Percentiles rank a stretch among this genome's conserved stretches.
phyloP scores from a whole-genome alignment of 805 yeast species.

The Saccharomycodes ludwigii region DNA sequence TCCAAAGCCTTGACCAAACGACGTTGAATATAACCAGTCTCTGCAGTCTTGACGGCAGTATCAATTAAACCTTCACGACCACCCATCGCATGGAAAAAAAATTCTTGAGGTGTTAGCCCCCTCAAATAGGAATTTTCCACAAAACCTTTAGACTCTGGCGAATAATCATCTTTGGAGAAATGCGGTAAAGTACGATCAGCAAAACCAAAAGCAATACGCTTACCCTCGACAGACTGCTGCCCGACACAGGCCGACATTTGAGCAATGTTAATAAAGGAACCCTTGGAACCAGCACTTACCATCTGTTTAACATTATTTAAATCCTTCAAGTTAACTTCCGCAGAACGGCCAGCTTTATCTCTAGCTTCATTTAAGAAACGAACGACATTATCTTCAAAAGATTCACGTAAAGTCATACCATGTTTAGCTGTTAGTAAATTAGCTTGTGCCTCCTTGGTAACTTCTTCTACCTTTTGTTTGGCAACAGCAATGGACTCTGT shows the following conservation, averaged over 20 bases:
- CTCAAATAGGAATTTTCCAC: slow-evolving; percentile 94
- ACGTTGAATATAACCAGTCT: slow-evolving; percentile 97
- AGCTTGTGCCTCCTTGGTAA: slow-evolving; percentile 82
- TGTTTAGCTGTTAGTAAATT: slow-evolving; percentile 89
- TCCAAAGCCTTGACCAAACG: slow-evolving; percentile 94
- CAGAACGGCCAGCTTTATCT: slow-evolving; percentile 98
- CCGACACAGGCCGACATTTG: slow-evolving; percentile 99
- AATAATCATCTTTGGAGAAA: slow-evolving; percentile 95
- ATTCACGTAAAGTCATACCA: slow-evolving; percentile 98
- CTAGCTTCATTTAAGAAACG: slow-evolving; percentile 94
- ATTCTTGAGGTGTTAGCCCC: slow-evolving; percentile 97
- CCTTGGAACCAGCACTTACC: slow-evolving; percentile 99
- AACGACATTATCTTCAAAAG: slow-evolving; percentile 94
- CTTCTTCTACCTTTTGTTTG: slow-evolving; percentile 86
- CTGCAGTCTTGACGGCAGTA: slow-evolving; percentile 98
- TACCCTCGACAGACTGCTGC: slow-evolving; percentile 99
- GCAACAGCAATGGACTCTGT: slow-evolving; percentile 91
- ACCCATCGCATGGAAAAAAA: slow-evolving; percentile 99
- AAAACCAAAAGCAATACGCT: slow-evolving; percentile 96
- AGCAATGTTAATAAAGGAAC: slow-evolving; percentile 96
- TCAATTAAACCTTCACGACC: slow-evolving; percentile 99
- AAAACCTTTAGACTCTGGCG: slow-evolving; percentile 97
- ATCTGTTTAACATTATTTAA: slow-evolving; percentile 94
- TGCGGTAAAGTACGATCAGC: slow-evolving; percentile 95
- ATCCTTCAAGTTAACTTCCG: slow-evolving; percentile 91